Evolutionary conservation across 2,329 filamentous ascomycete genomes (phyloP).

Genomic region (Fusarium longipes): DNA sequence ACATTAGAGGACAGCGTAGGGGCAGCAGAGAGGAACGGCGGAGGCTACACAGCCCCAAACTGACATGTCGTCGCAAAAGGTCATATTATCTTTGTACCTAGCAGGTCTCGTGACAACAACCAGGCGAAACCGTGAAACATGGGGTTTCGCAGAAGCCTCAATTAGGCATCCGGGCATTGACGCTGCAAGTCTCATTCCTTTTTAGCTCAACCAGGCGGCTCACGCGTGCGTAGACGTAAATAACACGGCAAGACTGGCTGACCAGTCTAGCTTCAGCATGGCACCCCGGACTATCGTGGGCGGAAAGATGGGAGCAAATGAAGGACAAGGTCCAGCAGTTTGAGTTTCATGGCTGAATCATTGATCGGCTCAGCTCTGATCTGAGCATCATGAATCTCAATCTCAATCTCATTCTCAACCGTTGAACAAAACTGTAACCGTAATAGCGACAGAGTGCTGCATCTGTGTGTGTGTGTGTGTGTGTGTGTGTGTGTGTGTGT

Average conservation of each 20-base stretch:
- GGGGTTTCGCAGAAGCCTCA: conserved; percentile 26
- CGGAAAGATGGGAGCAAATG: neutral
- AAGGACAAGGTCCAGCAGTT: neutral
- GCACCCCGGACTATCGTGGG: conserved; percentile 9
- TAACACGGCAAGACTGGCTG: conserved; percentile 27
- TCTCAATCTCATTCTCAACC: neutral
- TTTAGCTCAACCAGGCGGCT: conserved; percentile 11
- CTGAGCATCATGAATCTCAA: conserved; percentile 12
- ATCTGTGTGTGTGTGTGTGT: neutral
- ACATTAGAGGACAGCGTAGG: neutral
- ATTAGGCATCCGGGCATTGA: conserved; percentile 29
- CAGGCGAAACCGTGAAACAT: conserved; percentile 28
- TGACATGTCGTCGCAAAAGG: conserved; percentile 26
- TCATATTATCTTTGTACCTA: conserved; percentile 11
- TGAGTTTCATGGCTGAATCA: conserved; percentile 22
- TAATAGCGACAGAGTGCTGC: neutral
- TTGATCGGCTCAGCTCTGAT: conserved; percentile 14
- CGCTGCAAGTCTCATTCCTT: neutral
- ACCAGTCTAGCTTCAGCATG: conserved; percentile 21
- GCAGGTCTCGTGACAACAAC: conserved; percentile 28
- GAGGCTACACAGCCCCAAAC: conserved; percentile 18
- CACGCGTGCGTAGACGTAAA: conserved; percentile 19
- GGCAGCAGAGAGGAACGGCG: conserved; percentile 6
- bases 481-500: neutral
- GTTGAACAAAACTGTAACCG: conserved; percentile 4